These are phyloP conservation scores for Phlebopus sp. DNA, from an alignment of 1,284 basidiomycete species.

Conservation along the genomic window DNA sequence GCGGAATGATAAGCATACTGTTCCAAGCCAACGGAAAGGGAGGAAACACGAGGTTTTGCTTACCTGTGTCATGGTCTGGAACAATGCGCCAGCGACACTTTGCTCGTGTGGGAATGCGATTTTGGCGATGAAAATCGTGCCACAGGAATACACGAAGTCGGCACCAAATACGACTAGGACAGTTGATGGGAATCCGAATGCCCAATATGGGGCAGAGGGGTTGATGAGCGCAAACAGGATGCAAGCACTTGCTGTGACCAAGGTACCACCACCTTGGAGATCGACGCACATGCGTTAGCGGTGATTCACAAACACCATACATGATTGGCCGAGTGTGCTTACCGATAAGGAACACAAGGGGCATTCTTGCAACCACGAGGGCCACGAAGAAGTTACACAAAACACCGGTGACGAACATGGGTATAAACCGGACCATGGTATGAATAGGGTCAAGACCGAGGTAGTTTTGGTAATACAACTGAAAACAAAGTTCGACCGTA, in stretches of 20 bases:
- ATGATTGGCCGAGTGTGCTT: slow-evolving; percentile 16
- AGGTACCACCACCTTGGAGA: slow-evolving; percentile 48
- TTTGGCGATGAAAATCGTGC: slow-evolving; percentile 74
- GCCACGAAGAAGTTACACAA: slow-evolving; percentile 71
- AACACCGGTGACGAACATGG: slow-evolving; percentile 71
- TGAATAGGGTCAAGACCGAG: slow-evolving; percentile 51
- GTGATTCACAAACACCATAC: not conserved
- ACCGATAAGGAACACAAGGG: slow-evolving; percentile 57
- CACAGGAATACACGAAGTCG: slow-evolving; percentile 76
- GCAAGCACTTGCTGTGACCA: slow-evolving; percentile 61
- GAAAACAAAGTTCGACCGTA: slow-evolving; percentile 2
- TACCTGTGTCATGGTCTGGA: slow-evolving; percentile 74
- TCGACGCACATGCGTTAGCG: not conserved
- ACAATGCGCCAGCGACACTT: slow-evolving; percentile 73
- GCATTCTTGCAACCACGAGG: slow-evolving; percentile 54
- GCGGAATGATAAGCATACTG: not conserved
- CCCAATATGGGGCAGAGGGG: slow-evolving; percentile 68
- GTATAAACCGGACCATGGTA: slow-evolving; percentile 76
- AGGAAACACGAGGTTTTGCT: slow-evolving; percentile 10
- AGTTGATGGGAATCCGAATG: slow-evolving; percentile 77
- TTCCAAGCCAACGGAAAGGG: not conserved
- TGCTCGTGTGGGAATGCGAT: slow-evolving; percentile 74
- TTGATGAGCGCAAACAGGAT: slow-evolving; percentile 74
- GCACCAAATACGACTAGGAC: slow-evolving; percentile 72
- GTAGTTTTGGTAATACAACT: slow-evolving; percentile 73